Evolutionary conservation across 2,329 filamentous ascomycete species (phyloP).

Genomic region (Claviceps arundinis): DNA sequence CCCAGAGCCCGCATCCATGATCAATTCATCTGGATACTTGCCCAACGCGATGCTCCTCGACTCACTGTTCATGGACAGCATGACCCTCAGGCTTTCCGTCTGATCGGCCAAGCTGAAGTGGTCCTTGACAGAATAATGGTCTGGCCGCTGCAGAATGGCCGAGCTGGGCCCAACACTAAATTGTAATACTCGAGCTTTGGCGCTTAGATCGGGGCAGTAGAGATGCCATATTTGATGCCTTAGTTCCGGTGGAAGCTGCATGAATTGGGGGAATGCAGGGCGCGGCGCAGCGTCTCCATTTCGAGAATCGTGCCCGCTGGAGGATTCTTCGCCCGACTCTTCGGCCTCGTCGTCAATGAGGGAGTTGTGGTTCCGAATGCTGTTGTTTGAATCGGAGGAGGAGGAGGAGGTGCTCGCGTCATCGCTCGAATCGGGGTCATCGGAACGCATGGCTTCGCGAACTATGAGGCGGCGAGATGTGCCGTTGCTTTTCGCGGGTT

Average conservation of each 20-base stretch:
- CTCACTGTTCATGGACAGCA: slow-evolving; percentile 22
- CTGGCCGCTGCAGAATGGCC: slow-evolving; percentile 4
- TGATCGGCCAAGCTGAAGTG: slow-evolving; percentile 13
- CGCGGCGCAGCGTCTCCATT: not conserved
- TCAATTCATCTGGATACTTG: slow-evolving; percentile 19
- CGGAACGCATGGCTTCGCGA: not conserved
- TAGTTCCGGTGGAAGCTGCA: slow-evolving; percentile 20
- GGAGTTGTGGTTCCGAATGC: not conserved
- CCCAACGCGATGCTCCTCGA: slow-evolving; percentile 20
- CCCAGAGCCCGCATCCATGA: slow-evolving; percentile 13
- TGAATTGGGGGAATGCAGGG: slow-evolving; percentile 13
- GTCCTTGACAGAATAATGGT: slow-evolving; percentile 10
- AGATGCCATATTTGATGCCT: slow-evolving; percentile 20
- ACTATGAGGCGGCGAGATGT: not conserved
- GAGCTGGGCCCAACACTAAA: slow-evolving; percentile 5
- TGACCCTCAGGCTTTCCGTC: slow-evolving; percentile 15
- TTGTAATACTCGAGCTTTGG: slow-evolving; percentile 11
- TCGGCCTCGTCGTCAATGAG: slow-evolving; percentile 9
- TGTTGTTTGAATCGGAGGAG: slow-evolving; percentile 2
- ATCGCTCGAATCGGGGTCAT: not conserved
- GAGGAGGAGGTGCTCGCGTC: not conserved
- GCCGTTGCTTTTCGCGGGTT: not conserved
- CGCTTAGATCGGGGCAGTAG: slow-evolving; percentile 17
- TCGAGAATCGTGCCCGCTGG: not conserved
- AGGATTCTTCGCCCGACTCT: slow-evolving; percentile 2